Conservation (phyloP, 306 rosid species). For the Vicia faba region DNA sequence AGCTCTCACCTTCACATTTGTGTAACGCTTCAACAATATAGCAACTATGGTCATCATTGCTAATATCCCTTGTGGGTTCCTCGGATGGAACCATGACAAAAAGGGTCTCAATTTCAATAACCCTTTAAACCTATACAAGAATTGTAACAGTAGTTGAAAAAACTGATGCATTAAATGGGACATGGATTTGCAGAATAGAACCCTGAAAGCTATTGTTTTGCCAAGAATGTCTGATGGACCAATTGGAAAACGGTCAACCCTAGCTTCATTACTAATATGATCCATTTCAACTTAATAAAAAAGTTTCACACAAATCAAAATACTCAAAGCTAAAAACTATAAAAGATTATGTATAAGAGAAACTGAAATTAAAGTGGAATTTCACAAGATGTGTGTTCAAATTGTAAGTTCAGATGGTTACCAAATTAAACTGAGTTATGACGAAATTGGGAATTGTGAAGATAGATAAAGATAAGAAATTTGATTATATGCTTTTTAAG, state of each 20-base stretch:
- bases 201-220: constrained; percentile 74
- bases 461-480: too few species aligned
- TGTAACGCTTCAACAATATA: constrained; percentile 75
- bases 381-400: background rate
- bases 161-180: constrained; percentile 67
- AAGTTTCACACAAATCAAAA: background rate
- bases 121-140: constrained; percentile 57
- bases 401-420: background rate
- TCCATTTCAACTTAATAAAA: constrained; percentile 58
- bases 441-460: too few species aligned
- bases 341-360: background rate
- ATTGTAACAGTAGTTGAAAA: constrained; percentile 43
- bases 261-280: constrained; percentile 79
- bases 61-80: constrained; percentile 91
- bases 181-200: constrained; percentile 81
- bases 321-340: background rate
- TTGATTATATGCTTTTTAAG: too few species aligned
- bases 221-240: constrained; percentile 89
- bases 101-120: constrained; percentile 49
- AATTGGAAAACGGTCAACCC: constrained; percentile 77
- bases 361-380: background rate
- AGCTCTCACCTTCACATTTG: constrained; percentile 75
- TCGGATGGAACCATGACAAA: constrained; percentile 78
- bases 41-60: constrained; percentile 88
- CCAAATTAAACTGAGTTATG: background rate